phyloP scores from a whole-genome alignment of 345 rosid genomes.

The Sapria himalayana region DNA sequence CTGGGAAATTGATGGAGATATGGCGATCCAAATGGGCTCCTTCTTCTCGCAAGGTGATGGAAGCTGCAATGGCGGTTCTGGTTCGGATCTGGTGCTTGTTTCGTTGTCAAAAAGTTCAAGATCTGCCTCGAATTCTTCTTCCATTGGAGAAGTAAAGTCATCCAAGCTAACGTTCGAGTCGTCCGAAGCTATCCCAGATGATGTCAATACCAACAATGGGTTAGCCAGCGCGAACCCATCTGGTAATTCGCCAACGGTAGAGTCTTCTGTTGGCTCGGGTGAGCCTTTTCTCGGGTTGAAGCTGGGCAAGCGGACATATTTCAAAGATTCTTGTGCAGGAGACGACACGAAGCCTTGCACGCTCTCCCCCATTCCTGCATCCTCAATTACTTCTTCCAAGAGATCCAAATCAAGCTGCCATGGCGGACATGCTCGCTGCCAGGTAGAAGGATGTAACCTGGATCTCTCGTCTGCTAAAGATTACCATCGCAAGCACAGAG shows the following conservation, averaged over 20 bases:
- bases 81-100: constrained; percentile 43
- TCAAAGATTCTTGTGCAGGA: constrained; percentile 36
- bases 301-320: constrained; percentile 61
- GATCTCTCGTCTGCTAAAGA: constrained; percentile 69
- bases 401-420: constrained; percentile 36
- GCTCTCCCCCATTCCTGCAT: constrained; percentile 14
- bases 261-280: constrained; percentile 44
- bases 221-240: constrained; percentile 9
- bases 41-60: constrained; percentile 32
- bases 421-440: constrained; percentile 27
- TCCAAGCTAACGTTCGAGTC: constrained; percentile 23
- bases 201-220: constrained; percentile 19
- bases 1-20: constrained; percentile 51
- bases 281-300: constrained; percentile 62
- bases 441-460: constrained; percentile 71
- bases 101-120: constrained; percentile 49
- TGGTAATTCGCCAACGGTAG: constrained; percentile 23
- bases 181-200: constrained; percentile 21
- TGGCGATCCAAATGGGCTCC: constrained; percentile 34
- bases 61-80: constrained; percentile 34
- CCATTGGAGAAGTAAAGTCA: constrained; percentile 26
- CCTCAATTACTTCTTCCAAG: constrained; percentile 34
- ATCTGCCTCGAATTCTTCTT: constrained; percentile 54
- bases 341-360: constrained; percentile 26
- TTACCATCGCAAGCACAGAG: constrained; percentile 67